Evolutionary conservation across 2,329 filamentous ascomycete genomes (phyloP), one percentile per base, ranked within the genome.

Genomic region (Talaromyces marneffei): DNA sequence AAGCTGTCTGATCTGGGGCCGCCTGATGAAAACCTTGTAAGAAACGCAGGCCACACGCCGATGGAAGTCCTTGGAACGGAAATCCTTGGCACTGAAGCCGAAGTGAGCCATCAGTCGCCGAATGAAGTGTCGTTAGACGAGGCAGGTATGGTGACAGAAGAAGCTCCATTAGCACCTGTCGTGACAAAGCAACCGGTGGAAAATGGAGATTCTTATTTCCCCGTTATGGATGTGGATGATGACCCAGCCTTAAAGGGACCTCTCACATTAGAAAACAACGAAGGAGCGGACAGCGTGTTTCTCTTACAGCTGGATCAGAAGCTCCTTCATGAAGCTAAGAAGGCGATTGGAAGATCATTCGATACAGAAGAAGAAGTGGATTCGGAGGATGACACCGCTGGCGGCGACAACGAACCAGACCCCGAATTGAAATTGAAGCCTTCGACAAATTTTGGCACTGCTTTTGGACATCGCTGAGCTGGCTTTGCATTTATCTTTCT

Each of bases 381-480:
- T 58, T 42, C 60, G 5, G 68, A 71, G 16, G 63, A 70, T 29
- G 37, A 59, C 9, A 68, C 68, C 50, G 40, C 48, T 40, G 57
- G 57, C 23, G 48, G 33, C 25, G 44, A 14, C 23, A 65, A 66
- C 42, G 69, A 74, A 40, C 67, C 66, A 29, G 72, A 74, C 27
- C 69, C 72, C 18, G 74, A 76, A 66, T 67, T 79, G 61, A 77
- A 72, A 64, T 74, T 80, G 66, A 79, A 72, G 64, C 75, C 75
- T 27, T 75, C 74, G 16, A 78, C 74, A 18, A 79, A 79, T 67
- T 79, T 80, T 70, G 78, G 77, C n/a, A 77, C 76, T 60, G 78
- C 77, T 4, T 80, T 78, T 73, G 78, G 78, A 9, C 65, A 66
- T 50, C 64, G 57, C 29, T 62, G 65, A 37, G 64, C 63, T 59